Conservation (phyloP, 2,329 filamentous ascomycete species). For the Stagonosporopsis rhizophila region DNA sequence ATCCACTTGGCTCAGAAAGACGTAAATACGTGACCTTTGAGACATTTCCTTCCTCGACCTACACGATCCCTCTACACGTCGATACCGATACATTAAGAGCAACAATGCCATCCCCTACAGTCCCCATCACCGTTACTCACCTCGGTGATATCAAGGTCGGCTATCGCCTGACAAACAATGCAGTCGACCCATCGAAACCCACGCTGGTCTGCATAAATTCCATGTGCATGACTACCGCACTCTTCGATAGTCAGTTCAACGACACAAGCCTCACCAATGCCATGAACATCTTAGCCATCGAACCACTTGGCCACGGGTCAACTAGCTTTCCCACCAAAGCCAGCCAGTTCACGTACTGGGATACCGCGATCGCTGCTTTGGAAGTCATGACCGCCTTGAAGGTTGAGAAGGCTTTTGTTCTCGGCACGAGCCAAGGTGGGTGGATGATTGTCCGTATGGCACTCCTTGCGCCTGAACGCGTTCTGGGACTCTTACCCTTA, state of each 20-base stretch:
- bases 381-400: constrained; percentile 15
- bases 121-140: constrained; percentile 17
- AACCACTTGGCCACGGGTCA: constrained; percentile 60
- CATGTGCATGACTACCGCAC: constrained; percentile 23
- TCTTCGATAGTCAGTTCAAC: constrained; percentile 44
- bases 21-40: neutral
- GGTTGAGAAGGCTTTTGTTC: constrained; percentile 7
- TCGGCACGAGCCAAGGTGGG: constrained; percentile 16
- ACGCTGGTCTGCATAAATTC: constrained; percentile 22
- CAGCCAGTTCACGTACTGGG: constrained; percentile 20
- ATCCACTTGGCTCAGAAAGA: constrained; percentile 9
- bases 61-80: neutral
- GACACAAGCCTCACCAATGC: constrained; percentile 41
- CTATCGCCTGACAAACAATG: constrained; percentile 20
- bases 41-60: neutral
- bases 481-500: constrained; percentile 60
- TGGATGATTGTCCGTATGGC: constrained; percentile 19
- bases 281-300: constrained; percentile 60
- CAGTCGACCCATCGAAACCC: constrained; percentile 13
- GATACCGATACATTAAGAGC: neutral
- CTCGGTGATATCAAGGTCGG: constrained; percentile 19
- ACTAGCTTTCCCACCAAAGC: constrained; percentile 39
- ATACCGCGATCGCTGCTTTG: constrained; percentile 10
- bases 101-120: constrained; percentile 13
- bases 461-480: constrained; percentile 33